These are phyloP conservation scores for Fraxinus excelsior DNA, from an alignment of 257 asterid species.

Conservation along the genomic window DNA sequence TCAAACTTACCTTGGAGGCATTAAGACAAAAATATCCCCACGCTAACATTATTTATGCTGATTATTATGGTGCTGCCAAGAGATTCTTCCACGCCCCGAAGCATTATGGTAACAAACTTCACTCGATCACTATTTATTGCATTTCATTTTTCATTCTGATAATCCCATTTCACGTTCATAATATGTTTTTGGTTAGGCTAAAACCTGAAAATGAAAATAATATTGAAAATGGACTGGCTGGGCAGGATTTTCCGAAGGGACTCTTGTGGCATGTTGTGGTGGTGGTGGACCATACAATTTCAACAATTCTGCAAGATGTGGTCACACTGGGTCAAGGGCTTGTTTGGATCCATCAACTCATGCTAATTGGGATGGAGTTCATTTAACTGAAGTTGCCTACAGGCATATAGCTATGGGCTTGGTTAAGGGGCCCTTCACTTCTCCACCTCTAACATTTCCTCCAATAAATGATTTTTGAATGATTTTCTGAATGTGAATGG, in stretches of 20 bases:
- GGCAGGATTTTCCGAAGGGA: slow-evolving; percentile 53
- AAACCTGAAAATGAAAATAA: not conserved
- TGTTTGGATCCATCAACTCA: slow-evolving; percentile 47
- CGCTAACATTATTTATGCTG: slow-evolving; percentile 74
- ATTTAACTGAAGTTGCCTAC: slow-evolving; percentile 73
- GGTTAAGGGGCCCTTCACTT: slow-evolving; percentile 50
- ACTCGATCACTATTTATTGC: too few relatives aligned
- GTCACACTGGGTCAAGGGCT: slow-evolving; percentile 62
- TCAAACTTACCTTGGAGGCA: slow-evolving; percentile 50
- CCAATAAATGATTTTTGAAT: slow-evolving; percentile 33
- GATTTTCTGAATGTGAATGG: not conserved
- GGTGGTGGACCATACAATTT: slow-evolving; percentile 90
- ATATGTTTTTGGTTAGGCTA: not conserved
- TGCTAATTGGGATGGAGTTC: slow-evolving; percentile 78
- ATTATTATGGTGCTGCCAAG: slow-evolving; percentile 68
- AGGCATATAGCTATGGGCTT: slow-evolving; percentile 51
- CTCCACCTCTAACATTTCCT: slow-evolving; percentile 53
- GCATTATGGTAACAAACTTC: slow-evolving; percentile 48
- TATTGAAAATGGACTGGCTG: not conserved
- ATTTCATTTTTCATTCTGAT: too few relatives aligned
- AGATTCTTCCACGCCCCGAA: slow-evolving; percentile 55
- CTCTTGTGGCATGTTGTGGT: slow-evolving; percentile 68
- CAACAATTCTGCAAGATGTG: slow-evolving; percentile 77
- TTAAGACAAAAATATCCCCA: slow-evolving; percentile 54
- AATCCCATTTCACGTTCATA: too few relatives aligned